Base-by-base conservation (phyloP, 371 early-diverging fungal species). In the Catenaria anguillulae region DNA sequence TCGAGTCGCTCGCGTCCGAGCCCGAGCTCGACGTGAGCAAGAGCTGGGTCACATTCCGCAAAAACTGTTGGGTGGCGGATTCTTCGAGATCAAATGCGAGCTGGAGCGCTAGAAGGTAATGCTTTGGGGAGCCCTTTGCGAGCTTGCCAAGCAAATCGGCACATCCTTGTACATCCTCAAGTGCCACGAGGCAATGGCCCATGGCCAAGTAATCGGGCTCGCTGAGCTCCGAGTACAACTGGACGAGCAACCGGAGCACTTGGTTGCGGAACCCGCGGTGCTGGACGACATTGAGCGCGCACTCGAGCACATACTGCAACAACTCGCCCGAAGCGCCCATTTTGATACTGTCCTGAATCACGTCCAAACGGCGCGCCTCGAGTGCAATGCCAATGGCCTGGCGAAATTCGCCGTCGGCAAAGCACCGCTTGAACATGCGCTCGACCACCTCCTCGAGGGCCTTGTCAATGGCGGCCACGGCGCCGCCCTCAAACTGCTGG, bases 381-480 rank as follows among this genome's bases (percentile, higher is more conserved):
- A 97, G 74, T 1, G 96, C 91, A 71, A 97, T 89, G 40, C 97
- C 97, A 64, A 97, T 84, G 23, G 89, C 89, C 80, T 93, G 92
- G 65, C 84, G 86, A 67, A 81, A 94, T 67, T 97, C 92, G 24
- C 81, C 73, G 62, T 87, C 86, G 35, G 81, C 82, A 63, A 85
- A 85, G 75, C 96, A 95, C 26, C 93, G 83, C 60, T 82, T 76
- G 69, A 97, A 88, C 92, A 97, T 92, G 61, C 88, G 78, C 66
- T 94, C 90, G 1, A 97, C 93, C 46, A 97, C 81, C 40, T 81
- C 81, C 73, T 88, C 83, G 60, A 96, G 79, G 62, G 87, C 75
- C 23, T 79, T 73, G 64, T 94, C 93, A 52, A 93, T 79, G 8
- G 67, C 65, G 50, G 74, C 76, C 0, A 66, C 60, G 13, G 64